These are phyloP conservation scores for Cercospora zeae-maydis DNA, from an alignment of 2,329 filamentous ascomycete genomes.

Conservation along the genomic window DNA sequence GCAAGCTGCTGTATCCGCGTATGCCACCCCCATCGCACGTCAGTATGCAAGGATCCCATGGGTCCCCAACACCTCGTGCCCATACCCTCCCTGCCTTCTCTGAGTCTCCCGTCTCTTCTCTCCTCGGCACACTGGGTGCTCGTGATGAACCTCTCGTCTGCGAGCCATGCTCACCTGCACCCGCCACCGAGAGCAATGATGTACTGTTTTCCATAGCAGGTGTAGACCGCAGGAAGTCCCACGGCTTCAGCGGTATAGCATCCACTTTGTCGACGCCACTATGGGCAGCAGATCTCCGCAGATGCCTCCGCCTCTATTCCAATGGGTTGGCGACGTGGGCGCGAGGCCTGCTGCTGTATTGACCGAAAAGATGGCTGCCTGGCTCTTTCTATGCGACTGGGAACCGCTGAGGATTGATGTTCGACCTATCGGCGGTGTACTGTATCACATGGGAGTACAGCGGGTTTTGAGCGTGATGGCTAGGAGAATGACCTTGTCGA, in stretches of 20 bases:
- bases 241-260: slow-evolving; percentile 34
- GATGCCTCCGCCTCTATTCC: neutral
- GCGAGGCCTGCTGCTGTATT: neutral
- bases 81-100: slow-evolving; percentile 43
- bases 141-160: slow-evolving; percentile 27
- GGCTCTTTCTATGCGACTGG: slow-evolving; percentile 1
- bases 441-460: neutral
- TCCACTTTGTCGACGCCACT: slow-evolving; percentile 31
- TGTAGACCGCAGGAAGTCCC: slow-evolving; percentile 30
- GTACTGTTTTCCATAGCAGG: slow-evolving; percentile 26
- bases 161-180: slow-evolving; percentile 11
- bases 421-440: neutral
- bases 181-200: slow-evolving; percentile 20
- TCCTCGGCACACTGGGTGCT: slow-evolving; percentile 28
- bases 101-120: slow-evolving; percentile 38
- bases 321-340: neutral
- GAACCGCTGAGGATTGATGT: neutral
- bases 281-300: slow-evolving; percentile 9
- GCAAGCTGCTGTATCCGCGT: slow-evolving; percentile 49
- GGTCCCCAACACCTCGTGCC: slow-evolving; percentile 43
- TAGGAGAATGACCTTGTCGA: slow-evolving; percentile 3
- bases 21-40: slow-evolving; percentile 51
- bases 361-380: neutral
- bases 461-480: neutral
- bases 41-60: slow-evolving; percentile 49